Base-by-base conservation (phyloP, 2,329 filamentous ascomycete species). In the Fusarium acutatum region DNA sequence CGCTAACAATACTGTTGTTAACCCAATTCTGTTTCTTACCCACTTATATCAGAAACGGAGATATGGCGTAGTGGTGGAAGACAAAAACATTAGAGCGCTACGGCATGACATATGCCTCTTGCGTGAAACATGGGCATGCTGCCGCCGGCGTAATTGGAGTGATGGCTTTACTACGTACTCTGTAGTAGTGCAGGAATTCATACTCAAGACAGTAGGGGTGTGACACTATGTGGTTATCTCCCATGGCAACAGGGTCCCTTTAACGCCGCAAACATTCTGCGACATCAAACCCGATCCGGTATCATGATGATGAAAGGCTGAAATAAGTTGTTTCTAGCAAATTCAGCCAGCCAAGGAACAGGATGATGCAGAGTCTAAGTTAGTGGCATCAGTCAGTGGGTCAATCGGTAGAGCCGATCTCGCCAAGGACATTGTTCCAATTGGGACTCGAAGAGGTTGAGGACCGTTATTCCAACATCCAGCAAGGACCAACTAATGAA, bases 241-340 rank as follows among this genome's bases (percentile, higher is more conserved):
- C 75, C 63, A 67, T 73, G 60, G 71, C 73, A 77, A 77, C 75
- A 64, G 44, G 58, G 44, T 47, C 58, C 35, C 53, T 61, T 61
- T 46, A 43, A 52, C 60, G 67, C 71, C 63, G 64, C 35, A 62
- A 69, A 60, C 60, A 69, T 60, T 28, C 24, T 65, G 52, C 53
- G 60, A 66, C 52, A 56, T 49, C 58, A 70, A 72, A 59, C 63
- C 59, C 57, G 59, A 63, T 60, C 59, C n/a, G 56, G 60, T 64
- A 56, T 68, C 60, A 60, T 57, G 62, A 54, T 68, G 49, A 53
- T 52, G 46, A 49, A 71, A 41, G 50, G 46, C 34, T 50, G 56
- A 62, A 67, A 50, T 49, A 50, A 43, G 44, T 50, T 56, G 63
- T 56, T 65, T 68, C 56, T 62, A 46, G 52, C 50, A 38, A 30